Base-by-base conservation (phyloP, 495 filamentous ascomycete genomes). In the Talaromyces trachyspermus region DNA sequence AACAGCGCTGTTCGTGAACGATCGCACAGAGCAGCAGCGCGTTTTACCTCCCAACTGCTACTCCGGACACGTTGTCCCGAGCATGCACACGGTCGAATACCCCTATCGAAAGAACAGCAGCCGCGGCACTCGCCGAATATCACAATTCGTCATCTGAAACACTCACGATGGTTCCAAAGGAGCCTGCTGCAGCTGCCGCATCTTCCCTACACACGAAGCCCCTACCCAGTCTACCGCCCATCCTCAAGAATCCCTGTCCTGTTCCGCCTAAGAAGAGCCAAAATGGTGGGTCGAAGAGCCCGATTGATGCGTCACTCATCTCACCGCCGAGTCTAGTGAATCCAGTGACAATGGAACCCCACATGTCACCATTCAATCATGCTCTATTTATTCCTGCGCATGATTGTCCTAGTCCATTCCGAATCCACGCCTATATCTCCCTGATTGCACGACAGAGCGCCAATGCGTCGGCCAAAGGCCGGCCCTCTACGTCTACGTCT, bases 351-450 rank as follows among this genome's bases (percentile, higher is more conserved):
- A 64, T 64, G 55, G 69, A 73, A 41, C 68, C 69, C 5, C 68
- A 73, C 49, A 59, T 60, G 7, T 66, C 68, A 4, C 68, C 66
- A 30, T 71, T 73, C 27, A 68, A 73, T 29, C 65, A 69, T 46
- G 65, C 69, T 15, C 50, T 72, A 18, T 73, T 73, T 48, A 71
- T 73, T 11, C 62, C 69, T 25, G 62, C 65, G 39, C 65, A 71
- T 49, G 63, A 69, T n/a, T 57, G 53, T 22, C 60, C 65, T 11
- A 71, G 66, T 36, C 68, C 69, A 6, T 66, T 2, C 67, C 69
- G 0, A 71, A 65, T 38, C 67, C 67, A 54, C 54, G 2, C 51
- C 63, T 14, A 59, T 56, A 33, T 68, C 68, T 10, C 59, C 67
- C 56, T 56, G 0, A 60, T 69, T 24, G 63, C 69, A 3, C 55